Percentiles rank a stretch among this genome's conserved stretches.
Evolutionary conservation across 768 basidiomycete genomes (phyloP).

Genomic region (Hemileccinum impolitum): DNA sequence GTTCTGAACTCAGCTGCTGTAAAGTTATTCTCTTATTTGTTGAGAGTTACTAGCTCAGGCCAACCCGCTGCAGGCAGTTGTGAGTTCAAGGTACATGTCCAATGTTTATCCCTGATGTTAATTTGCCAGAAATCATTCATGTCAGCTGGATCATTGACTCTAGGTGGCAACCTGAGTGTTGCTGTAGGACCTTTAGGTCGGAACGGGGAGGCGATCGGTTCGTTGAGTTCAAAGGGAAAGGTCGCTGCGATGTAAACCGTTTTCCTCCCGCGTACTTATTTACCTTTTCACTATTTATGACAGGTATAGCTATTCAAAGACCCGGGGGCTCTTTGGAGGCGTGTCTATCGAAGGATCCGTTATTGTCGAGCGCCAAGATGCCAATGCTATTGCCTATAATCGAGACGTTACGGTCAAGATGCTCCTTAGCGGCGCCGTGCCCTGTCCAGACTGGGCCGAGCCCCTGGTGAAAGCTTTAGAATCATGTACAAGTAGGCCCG

Average conservation of each 20-base stretch:
- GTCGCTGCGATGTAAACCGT: slow-evolving; percentile 80
- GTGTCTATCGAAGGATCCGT: slow-evolving; percentile 86
- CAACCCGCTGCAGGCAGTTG: slow-evolving; percentile 49
- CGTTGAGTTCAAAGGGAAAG: slow-evolving; percentile 80
- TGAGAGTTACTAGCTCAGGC: slow-evolving; percentile 4
- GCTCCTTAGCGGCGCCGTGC: slow-evolving; percentile 74
- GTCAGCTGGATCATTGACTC: slow-evolving; percentile 85
- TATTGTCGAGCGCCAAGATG: slow-evolving; percentile 92
- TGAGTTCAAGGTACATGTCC: slow-evolving; percentile 34
- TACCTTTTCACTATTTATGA: not conserved
- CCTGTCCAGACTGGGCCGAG: slow-evolving; percentile 77
- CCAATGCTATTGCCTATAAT: slow-evolving; percentile 78
- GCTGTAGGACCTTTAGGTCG: slow-evolving; percentile 91
- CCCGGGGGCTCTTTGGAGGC: slow-evolving; percentile 91
- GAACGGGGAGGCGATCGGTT: slow-evolving; percentile 86
- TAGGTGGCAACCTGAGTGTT: slow-evolving; percentile 88
- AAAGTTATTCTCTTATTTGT: slow-evolving; percentile 25
- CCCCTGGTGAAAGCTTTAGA: slow-evolving; percentile 72
- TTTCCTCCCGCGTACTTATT: not conserved
- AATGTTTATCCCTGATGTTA: not conserved
- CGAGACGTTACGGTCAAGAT: slow-evolving; percentile 71
- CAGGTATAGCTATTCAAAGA: slow-evolving; percentile 91
- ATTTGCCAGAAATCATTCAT: slow-evolving; percentile 75
- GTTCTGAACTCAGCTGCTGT: slow-evolving; percentile 83
- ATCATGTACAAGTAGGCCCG: slow-evolving; percentile 66